Evolutionary conservation across 1,139 yeast species (phyloP).

Genomic region (Nakaseomyces kungkrabaensis): DNA sequence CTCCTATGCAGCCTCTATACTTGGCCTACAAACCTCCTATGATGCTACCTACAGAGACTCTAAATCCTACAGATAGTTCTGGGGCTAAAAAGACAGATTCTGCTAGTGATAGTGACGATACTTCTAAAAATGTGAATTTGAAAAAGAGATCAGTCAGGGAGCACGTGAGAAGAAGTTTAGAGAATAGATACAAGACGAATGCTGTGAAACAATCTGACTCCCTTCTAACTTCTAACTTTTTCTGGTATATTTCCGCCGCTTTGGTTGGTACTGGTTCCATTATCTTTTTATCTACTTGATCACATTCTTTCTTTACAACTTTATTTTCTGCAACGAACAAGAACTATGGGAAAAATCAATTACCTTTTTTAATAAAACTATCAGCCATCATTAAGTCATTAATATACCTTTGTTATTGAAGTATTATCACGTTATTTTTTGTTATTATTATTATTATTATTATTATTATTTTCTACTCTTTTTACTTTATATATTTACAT

Average conservation of each 20-base stretch:
- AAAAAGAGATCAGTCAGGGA: conserved; percentile 33
- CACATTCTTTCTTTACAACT: neutral
- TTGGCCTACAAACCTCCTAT: conserved; percentile 87
- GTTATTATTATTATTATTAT: neutral
- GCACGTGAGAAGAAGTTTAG: conserved; percentile 59
- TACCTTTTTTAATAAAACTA: neutral
- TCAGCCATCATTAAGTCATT: neutral
- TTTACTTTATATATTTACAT: neutral
- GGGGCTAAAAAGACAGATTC: conserved; percentile 34
- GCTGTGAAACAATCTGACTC: conserved; percentile 34
- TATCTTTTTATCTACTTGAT: conserved; percentile 15
- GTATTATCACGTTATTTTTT: neutral
- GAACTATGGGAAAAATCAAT: neutral
- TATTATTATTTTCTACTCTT: neutral
- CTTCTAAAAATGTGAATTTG: conserved; percentile 17
- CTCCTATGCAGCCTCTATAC: conserved; percentile 76
- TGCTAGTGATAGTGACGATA: conserved; percentile 17
- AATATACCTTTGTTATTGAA: neutral
- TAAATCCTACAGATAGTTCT: conserved; percentile 68
- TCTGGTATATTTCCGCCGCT: conserved; percentile 24
- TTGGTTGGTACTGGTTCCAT: conserved; percentile 25
- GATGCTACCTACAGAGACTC: conserved; percentile 88
- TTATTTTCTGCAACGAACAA: neutral
- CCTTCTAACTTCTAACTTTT: conserved; percentile 13
- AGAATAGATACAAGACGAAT: conserved; percentile 68